A percentile compares a stretch with the other conserved stretches of the same genome.
Conservation (phyloP, 163 green algal species). For the Coccomyxa subellipsoidea region DNA sequence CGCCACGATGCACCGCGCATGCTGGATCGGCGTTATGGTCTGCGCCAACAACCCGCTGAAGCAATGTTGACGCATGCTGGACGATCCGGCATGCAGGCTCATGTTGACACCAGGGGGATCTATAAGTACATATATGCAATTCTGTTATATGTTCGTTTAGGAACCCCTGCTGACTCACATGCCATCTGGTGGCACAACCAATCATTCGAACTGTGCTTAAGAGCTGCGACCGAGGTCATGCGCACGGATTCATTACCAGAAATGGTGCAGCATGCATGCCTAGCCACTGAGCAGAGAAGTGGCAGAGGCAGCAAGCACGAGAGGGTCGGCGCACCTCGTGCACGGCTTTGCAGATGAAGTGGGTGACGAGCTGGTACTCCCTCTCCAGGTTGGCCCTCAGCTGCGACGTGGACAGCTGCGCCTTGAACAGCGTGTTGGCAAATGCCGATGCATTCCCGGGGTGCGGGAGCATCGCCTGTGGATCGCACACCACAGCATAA, state of each 20-base stretch:
- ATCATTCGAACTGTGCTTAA: too few relatives aligned
- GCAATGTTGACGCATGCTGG: too few relatives aligned
- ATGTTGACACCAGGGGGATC: too few relatives aligned
- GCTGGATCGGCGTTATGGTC: neutral
- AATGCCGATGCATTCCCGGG: neutral
- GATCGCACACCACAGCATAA: neutral
- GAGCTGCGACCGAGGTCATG: too few relatives aligned
- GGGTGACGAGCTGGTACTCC: neutral
- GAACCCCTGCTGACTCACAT: too few relatives aligned
- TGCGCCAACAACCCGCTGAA: neutral
- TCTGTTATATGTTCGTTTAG: too few relatives aligned
- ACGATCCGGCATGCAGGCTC: too few relatives aligned
- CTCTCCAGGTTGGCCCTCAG: constrained; percentile 1
- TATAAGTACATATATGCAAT: too few relatives aligned
- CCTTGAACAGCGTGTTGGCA: neutral
- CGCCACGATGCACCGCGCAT: neutral
- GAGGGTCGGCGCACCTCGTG: neutral
- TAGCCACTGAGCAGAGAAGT: too few relatives aligned
- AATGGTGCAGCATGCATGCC: neutral
- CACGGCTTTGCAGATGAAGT: neutral
- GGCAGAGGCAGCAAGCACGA: too few relatives aligned
- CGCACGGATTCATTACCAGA: too few relatives aligned
- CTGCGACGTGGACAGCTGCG: neutral
- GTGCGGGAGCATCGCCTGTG: neutral
- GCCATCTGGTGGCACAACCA: too few relatives aligned